Evolutionary conservation across 1,284 basidiomycete genomes (phyloP).

Genomic region (Prillingera fragicola): DNA sequence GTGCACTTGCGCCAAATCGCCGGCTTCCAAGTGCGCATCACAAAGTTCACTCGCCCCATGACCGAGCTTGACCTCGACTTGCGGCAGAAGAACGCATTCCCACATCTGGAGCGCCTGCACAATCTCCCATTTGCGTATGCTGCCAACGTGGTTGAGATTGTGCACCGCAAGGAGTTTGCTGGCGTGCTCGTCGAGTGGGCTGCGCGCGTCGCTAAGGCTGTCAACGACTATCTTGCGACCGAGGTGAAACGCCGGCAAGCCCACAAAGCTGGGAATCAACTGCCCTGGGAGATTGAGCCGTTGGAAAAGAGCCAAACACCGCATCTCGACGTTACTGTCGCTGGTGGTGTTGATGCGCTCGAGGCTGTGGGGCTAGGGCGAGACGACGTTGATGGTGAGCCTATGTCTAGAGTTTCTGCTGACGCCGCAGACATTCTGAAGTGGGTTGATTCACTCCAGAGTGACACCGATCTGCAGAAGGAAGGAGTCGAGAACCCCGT

Average conservation of each 20-base stretch:
- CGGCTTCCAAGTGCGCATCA: slow-evolving; percentile 65
- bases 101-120: slow-evolving; percentile 81
- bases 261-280: slow-evolving; percentile 68
- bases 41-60: slow-evolving; percentile 61
- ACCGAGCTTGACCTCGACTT: slow-evolving; percentile 66
- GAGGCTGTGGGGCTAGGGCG: slow-evolving; percentile 55
- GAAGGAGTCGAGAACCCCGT: slow-evolving; percentile 51
- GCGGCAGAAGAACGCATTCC: slow-evolving; percentile 63
- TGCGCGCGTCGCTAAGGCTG: slow-evolving; percentile 68
- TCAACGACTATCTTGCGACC: slow-evolving; percentile 65
- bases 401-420: too few species aligned
- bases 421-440: slow-evolving; percentile 53
- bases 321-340: slow-evolving; percentile 67
- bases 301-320: slow-evolving; percentile 48
- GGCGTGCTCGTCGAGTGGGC: slow-evolving; percentile 65
- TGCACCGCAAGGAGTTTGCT: slow-evolving; percentile 82
- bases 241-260: slow-evolving; percentile 71
- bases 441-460: slow-evolving; percentile 56
- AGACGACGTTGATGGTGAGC: slow-evolving; percentile 66
- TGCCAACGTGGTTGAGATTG: slow-evolving; percentile 83
- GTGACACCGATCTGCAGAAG: slow-evolving; percentile 31
- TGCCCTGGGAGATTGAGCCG: slow-evolving; percentile 64
- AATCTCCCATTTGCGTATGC: slow-evolving; percentile 89
- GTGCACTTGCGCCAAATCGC: slow-evolving; percentile 64
- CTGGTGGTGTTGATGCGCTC: slow-evolving; percentile 47